Conservation (phyloP, 805 yeast genomes). For the Ogataea trehaloabstinens region DNA sequence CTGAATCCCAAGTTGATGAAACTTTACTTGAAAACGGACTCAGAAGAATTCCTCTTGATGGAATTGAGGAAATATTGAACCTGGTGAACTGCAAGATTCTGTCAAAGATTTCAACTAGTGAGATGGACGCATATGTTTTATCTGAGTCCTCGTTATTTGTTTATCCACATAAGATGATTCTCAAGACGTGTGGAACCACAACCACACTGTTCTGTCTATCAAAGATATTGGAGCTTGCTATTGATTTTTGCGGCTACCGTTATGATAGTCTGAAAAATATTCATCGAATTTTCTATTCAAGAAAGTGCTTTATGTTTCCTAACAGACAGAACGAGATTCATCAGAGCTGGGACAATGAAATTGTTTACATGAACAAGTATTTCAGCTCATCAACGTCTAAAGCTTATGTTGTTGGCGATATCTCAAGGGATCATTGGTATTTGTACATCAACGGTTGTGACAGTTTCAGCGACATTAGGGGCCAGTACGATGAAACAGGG, state of each 20-base stretch:
- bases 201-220: conserved; percentile 79
- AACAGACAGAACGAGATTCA: conserved; percentile 78
- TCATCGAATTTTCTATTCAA: conserved; percentile 78
- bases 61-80: conserved; percentile 74
- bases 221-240: conserved; percentile 54
- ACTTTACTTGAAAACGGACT: conserved; percentile 37
- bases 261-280: conserved; percentile 33
- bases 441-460: conserved; percentile 61
- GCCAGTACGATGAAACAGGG: neutral
- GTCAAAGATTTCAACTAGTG: conserved; percentile 66
- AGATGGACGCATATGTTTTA: conserved; percentile 78
- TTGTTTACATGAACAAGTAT: conserved; percentile 59
- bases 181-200: conserved; percentile 96
- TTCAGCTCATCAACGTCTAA: conserved; percentile 61
- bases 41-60: conserved; percentile 59
- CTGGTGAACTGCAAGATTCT: conserved; percentile 85
- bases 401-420: conserved; percentile 75
- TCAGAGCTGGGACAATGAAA: conserved; percentile 81
- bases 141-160: conserved; percentile 91
- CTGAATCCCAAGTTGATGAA: conserved; percentile 34
- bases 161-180: conserved; percentile 76
- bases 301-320: conserved; percentile 93
- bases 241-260: conserved; percentile 39
- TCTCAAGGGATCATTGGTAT: conserved; percentile 87
- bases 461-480: conserved; percentile 5